These are phyloP conservation scores for Pseudotsuga menziesii DNA, from an alignment of 75 land plant genomes.

Conservation along the genomic window DNA sequence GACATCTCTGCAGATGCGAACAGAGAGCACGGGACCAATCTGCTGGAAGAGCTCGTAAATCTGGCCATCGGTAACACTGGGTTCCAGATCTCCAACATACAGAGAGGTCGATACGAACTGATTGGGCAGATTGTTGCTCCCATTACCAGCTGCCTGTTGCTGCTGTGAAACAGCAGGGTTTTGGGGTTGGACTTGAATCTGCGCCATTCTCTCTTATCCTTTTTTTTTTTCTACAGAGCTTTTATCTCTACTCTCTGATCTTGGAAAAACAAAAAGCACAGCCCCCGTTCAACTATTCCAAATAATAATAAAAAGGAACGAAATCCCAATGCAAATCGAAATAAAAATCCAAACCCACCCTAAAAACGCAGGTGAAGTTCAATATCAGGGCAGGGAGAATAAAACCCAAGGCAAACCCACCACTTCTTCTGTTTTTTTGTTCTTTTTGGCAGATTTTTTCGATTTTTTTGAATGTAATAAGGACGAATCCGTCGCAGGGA, in stretches of 20 bases:
- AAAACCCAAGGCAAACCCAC: background rate
- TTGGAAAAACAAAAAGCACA: background rate
- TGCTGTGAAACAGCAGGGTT: background rate
- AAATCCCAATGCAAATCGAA: background rate
- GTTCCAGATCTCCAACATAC: conserved; percentile 69
- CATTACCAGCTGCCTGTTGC: conserved; percentile 4
- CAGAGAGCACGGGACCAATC: conserved; percentile 50
- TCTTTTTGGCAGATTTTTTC: background rate
- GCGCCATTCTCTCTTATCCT: conserved; percentile 7
- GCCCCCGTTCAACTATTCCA: background rate
- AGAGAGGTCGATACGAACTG: conserved; percentile 51
- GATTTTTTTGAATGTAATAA: background rate
- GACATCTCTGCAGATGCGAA: conserved; percentile 58
- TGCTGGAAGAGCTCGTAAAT: conserved; percentile 58
- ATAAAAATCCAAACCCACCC: background rate
- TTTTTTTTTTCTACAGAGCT: background rate
- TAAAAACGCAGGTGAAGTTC: background rate
- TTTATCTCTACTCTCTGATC: background rate
- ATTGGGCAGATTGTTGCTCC: background rate
- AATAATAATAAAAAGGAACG: too few species aligned
- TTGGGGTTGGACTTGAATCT: conserved; percentile 22
- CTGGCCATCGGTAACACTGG: conserved; percentile 40
- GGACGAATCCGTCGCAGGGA: background rate
- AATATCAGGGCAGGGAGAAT: background rate
- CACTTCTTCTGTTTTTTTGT: background rate